These are phyloP conservation scores for Phoma sp. DNA, from an alignment of 2,329 filamentous ascomycete genomes.

Conservation along the genomic window DNA sequence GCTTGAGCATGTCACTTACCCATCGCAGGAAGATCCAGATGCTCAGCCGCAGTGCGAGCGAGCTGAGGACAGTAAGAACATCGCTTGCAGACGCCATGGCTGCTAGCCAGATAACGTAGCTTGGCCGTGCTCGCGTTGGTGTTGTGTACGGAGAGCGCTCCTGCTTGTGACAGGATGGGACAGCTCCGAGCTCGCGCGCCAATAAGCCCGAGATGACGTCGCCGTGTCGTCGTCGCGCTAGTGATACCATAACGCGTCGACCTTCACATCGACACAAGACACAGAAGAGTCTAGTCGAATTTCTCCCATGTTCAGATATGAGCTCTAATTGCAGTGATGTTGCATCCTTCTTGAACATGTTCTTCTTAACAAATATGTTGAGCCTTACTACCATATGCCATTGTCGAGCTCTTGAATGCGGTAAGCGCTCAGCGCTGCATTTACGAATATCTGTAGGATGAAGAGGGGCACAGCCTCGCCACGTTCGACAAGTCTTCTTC, in stretches of 20 bases:
- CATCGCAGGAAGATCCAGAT: slow-evolving; percentile 68
- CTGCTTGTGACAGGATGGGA: background rate
- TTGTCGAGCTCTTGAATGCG: too few species aligned
- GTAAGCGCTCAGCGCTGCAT: too few species aligned
- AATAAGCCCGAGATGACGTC: slow-evolving; percentile 6
- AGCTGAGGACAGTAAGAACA: slow-evolving; percentile 49
- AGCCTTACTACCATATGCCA: too few species aligned
- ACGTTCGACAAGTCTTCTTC: too few species aligned
- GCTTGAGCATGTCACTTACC: slow-evolving; percentile 51
- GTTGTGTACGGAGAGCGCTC: slow-evolving; percentile 4
- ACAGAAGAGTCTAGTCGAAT: too few species aligned
- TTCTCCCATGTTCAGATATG: too few species aligned
- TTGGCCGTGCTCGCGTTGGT: slow-evolving; percentile 15
- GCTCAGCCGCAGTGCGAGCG: slow-evolving; percentile 57
- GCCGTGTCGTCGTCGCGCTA: background rate
- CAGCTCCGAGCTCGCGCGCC: slow-evolving; percentile 2
- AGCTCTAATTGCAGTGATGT: too few species aligned
- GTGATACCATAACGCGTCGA: background rate
- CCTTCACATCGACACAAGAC: background rate
- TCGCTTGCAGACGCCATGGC: slow-evolving; percentile 46
- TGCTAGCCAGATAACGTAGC: slow-evolving; percentile 16
- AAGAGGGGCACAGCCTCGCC: too few species aligned
- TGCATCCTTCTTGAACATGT: too few species aligned
- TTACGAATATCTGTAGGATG: too few species aligned
- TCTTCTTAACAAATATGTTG: too few species aligned